A percentile compares a stretch with the other conserved stretches of the same genome.
Evolutionary conservation across 2,329 filamentous ascomycete species (phyloP).

Genomic region (Capronia coronata): DNA sequence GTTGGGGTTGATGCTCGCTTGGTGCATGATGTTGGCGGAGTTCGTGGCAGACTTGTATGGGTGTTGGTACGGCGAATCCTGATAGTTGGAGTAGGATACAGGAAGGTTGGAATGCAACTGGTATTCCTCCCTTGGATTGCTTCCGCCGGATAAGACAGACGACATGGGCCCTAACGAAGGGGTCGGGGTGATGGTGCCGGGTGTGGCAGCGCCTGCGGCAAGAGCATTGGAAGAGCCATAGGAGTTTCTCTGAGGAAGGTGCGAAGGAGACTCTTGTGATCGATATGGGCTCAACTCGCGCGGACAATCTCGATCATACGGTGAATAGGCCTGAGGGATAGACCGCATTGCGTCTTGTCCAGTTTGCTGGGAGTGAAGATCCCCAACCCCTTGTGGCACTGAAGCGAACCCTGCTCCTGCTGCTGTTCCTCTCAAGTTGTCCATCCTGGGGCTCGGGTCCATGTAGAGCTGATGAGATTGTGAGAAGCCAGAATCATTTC

Average conservation of each 20-base stretch:
- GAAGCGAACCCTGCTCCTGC: slow-evolving; percentile 13
- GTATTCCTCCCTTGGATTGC: slow-evolving; percentile 45
- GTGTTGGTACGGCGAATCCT: slow-evolving; percentile 62
- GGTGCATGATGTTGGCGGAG: slow-evolving; percentile 45
- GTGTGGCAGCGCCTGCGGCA: slow-evolving; percentile 26
- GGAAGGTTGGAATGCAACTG: slow-evolving; percentile 32
- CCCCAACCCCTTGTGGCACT: slow-evolving; percentile 12
- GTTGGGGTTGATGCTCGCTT: slow-evolving; percentile 54
- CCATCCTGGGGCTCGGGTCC: slow-evolving; percentile 18
- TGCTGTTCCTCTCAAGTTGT: slow-evolving; percentile 12
- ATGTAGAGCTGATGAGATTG: slow-evolving; percentile 13
- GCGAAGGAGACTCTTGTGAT: slow-evolving; percentile 7
- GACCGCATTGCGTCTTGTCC: slow-evolving; percentile 14
- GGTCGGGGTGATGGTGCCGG: slow-evolving; percentile 29
- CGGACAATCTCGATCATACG: slow-evolving; percentile 10
- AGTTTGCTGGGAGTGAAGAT: slow-evolving; percentile 14
- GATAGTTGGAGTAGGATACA: slow-evolving; percentile 37
- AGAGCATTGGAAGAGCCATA: slow-evolving; percentile 25
- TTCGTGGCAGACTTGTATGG: slow-evolving; percentile 51
- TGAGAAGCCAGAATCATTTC: slow-evolving; percentile 17
- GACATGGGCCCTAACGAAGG: slow-evolving; percentile 26
- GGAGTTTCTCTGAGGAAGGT: slow-evolving; percentile 17
- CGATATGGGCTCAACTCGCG: slow-evolving; percentile 7
- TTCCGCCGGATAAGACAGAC: slow-evolving; percentile 41
- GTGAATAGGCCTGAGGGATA: slow-evolving; percentile 18